These are phyloP conservation scores for Coprinellus micaceus DNA, from an alignment of 768 basidiomycete genomes.

Conservation along the genomic window DNA sequence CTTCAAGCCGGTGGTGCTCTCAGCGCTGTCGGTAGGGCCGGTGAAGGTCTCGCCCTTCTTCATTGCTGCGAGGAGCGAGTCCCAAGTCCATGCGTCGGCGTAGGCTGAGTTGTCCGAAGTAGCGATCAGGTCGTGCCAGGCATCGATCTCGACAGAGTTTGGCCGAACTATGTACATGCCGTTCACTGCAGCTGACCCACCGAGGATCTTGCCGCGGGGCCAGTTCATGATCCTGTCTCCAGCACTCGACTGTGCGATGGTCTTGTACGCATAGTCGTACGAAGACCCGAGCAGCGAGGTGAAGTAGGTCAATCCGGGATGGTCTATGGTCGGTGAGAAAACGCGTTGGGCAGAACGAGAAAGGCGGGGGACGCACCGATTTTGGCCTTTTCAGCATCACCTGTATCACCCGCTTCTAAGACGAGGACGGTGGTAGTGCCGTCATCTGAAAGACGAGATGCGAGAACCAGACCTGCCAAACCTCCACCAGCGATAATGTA, in stretches of 20 bases:
- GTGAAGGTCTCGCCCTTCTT: slow-evolving; percentile 56
- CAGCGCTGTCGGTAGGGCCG: slow-evolving; percentile 40
- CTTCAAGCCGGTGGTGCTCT: slow-evolving; percentile 39
- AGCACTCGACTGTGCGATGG: slow-evolving; percentile 43
- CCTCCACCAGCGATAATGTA: slow-evolving; percentile 35
- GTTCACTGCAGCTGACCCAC: slow-evolving; percentile 68
- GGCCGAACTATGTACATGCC: slow-evolving; percentile 65
- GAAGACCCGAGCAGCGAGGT: slow-evolving; percentile 41
- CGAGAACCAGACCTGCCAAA: slow-evolving; percentile 34
- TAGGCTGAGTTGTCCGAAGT: slow-evolving; percentile 30
- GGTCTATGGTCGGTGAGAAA: slow-evolving; percentile 30
- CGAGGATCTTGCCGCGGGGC: slow-evolving; percentile 66
- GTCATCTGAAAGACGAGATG: slow-evolving; percentile 35
- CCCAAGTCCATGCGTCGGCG: slow-evolving; percentile 44
- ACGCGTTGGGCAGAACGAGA: not conserved
- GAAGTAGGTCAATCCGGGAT: slow-evolving; percentile 51
- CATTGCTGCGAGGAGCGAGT: slow-evolving; percentile 41
- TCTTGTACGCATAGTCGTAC: slow-evolving; percentile 57
- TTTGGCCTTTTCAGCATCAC: slow-evolving; percentile 31
- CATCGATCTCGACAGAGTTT: slow-evolving; percentile 44
- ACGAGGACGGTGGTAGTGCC: slow-evolving; percentile 33
- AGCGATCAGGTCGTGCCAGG: slow-evolving; percentile 43
- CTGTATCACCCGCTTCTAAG: slow-evolving; percentile 43
- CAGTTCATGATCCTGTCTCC: slow-evolving; percentile 43
- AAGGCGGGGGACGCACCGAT: slow-evolving; percentile 28